Evolutionary conservation across 345 rosid genomes (phyloP).

Genomic region (Arabidopsis suecica): DNA sequence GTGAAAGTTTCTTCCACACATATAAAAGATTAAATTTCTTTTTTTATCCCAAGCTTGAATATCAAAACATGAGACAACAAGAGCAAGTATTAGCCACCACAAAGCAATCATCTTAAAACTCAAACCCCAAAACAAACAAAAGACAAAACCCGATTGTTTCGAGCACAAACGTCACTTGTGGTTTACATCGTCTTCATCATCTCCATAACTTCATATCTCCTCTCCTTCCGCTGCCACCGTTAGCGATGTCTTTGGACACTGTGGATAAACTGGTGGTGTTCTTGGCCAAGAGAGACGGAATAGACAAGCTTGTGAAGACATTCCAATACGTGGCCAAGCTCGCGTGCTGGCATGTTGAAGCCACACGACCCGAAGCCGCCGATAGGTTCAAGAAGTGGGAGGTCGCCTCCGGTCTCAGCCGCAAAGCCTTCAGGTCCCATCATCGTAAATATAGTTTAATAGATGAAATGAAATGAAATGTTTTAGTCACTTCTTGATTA

Average conservation of each 20-base stretch:
- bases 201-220: constrained; percentile 9
- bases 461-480: neutral
- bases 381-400: constrained; percentile 87
- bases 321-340: constrained; percentile 97
- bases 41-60: constrained; percentile 4
- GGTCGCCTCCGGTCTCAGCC: constrained; percentile 89
- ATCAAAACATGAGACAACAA: constrained; percentile 32
- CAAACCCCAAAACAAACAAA: constrained; percentile 37
- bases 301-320: constrained; percentile 98
- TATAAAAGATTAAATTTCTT: neutral
- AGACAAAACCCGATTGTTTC: constrained; percentile 3
- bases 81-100: constrained; percentile 40
- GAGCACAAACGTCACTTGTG: constrained; percentile 30
- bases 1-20: constrained; percentile 38
- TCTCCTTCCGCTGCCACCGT: constrained; percentile 37
- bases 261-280: constrained; percentile 91
- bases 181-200: constrained; percentile 33
- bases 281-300: constrained; percentile 94
- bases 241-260: constrained; percentile 57
- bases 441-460: constrained; percentile 17
- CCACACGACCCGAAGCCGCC: constrained; percentile 59
- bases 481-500: constrained; percentile 11
- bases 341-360: constrained; percentile 71
- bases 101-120: constrained; percentile 40
- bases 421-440: constrained; percentile 76